Evolutionary conservation across 1,284 basidiomycete species (phyloP), one percentile per base, ranked within the genome.

Genomic region (Sporisorium sorghi): DNA sequence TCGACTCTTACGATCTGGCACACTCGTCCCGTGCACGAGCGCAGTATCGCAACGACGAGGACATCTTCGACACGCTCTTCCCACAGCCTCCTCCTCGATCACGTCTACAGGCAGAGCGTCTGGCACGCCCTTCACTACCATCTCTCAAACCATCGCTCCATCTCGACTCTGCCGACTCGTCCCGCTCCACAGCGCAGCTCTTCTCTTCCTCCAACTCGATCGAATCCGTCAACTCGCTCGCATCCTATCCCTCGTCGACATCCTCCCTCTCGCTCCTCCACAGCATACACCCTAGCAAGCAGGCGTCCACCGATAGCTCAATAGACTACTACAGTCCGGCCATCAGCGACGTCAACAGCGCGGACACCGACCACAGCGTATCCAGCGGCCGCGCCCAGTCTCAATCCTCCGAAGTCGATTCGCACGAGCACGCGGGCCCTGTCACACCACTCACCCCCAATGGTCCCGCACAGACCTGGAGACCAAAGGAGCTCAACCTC

Each of bases 401-500:
- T 2, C 63, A 75, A 11, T 62, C 56, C 17, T 77, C 76, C 26
- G 76, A 77, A n/a, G 5, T 62, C 5, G 72, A 69, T 15, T 26
- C 55, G 0, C 58, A 62, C 17, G 60, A 70, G 5, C 60, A 48
- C 3, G 30, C 23, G 14, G 65, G 32, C 11, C 73, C 76, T 1
- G 52, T 64, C 30, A 78, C 76, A 14, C 76, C 76, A 7, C 26
- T 68, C 21, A 78, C 69, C 0, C 73, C 76, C 14, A 55, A 57
- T 28, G 64, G 57, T 14, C 52, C 55, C 11, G 23, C 58, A 24
- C 56, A 61, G 5, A n/a, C 50, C 12, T 78, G 76, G 76, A 62
- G 67, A 37, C 76, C 76, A 21, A 75, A 63, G 61, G 61, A 78
- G 30, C 70, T 78, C 49, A 78, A 65, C 21, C 65, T 78, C 3